Conservation (phyloP, 192 early-diverging fungal species). For the Umbelopsis isabellina region DNA sequence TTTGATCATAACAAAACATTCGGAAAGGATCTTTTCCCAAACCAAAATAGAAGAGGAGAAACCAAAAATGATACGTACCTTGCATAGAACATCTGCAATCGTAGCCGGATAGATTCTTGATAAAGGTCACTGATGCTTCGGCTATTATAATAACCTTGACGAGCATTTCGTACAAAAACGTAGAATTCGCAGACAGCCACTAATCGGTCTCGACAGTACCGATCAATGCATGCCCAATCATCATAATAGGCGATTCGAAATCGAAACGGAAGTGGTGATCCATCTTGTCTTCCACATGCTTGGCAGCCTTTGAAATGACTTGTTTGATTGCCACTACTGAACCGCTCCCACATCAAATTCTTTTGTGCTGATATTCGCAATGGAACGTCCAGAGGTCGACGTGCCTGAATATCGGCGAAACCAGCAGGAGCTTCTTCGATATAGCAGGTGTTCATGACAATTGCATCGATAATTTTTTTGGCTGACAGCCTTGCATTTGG, state of each 20-base stretch:
- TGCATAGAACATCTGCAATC: constrained; percentile 93
- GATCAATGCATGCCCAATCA: constrained; percentile 80
- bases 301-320: constrained; percentile 49
- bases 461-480: constrained; percentile 87
- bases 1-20: neutral
- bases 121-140: constrained; percentile 81
- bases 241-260: constrained; percentile 72
- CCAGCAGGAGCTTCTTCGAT: constrained; percentile 80
- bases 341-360: constrained; percentile 55
- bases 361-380: constrained; percentile 56
- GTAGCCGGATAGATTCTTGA: constrained; percentile 81
- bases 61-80: constrained; percentile 23
- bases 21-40: neutral
- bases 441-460: constrained; percentile 84
- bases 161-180: constrained; percentile 87
- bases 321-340: constrained; percentile 42
- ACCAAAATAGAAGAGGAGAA: neutral
- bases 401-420: constrained; percentile 52
- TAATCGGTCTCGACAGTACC: constrained; percentile 89
- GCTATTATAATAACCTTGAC: constrained; percentile 82
- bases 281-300: constrained; percentile 51
- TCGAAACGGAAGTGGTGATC: constrained; percentile 54
- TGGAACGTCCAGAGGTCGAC: constrained; percentile 42
- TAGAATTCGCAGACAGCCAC: constrained; percentile 96
- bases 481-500: constrained; percentile 87